Percentiles rank a stretch among this genome's conserved stretches.
Evolutionary conservation across 441 rosid species (phyloP).

Genomic region (Erodium trifolium): DNA sequence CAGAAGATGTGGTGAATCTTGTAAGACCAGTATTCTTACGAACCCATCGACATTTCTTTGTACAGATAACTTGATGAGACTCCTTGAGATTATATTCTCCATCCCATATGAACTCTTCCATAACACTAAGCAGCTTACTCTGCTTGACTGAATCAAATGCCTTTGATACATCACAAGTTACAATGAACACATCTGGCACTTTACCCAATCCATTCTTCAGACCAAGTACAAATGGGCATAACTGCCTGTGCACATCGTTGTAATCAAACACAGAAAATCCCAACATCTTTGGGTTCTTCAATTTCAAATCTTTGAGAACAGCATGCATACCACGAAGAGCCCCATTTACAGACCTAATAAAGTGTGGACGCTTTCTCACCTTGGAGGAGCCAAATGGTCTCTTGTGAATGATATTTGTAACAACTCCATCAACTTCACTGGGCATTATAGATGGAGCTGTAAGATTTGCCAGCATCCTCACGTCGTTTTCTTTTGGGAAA

Average conservation of each 20-base stretch:
- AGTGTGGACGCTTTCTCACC: no score
- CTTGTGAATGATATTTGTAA: no score
- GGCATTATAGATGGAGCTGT: slow-evolving; percentile 45
- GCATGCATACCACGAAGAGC: slow-evolving; percentile 61
- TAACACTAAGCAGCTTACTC: slow-evolving; percentile 48
- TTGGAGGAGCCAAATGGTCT: no score
- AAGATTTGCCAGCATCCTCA: slow-evolving; percentile 64
- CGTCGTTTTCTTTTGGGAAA: slow-evolving; percentile 57
- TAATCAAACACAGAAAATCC: slow-evolving; percentile 87
- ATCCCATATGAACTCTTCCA: slow-evolving; percentile 42
- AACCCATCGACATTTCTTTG: slow-evolving; percentile 40
- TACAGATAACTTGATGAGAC: slow-evolving; percentile 41
- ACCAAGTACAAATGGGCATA: slow-evolving; percentile 46
- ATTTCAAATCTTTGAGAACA: slow-evolving; percentile 60
- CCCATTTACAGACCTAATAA: slow-evolving; percentile 33
- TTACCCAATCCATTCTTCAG: slow-evolving; percentile 40
- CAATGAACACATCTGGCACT: slow-evolving; percentile 45
- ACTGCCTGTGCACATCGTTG: slow-evolving; percentile 63
- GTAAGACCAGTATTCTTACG: slow-evolving; percentile 26
- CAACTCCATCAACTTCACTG: no score
- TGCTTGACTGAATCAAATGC: slow-evolving; percentile 87
- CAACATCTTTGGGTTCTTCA: slow-evolving; percentile 56
- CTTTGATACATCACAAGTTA: slow-evolving; percentile 72
- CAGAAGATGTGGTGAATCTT: slow-evolving; percentile 29
- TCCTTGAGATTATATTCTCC: slow-evolving; percentile 41